Base-by-base conservation (phyloP, 2,329 filamentous ascomycete species). In the Claviceps purpurea region DNA sequence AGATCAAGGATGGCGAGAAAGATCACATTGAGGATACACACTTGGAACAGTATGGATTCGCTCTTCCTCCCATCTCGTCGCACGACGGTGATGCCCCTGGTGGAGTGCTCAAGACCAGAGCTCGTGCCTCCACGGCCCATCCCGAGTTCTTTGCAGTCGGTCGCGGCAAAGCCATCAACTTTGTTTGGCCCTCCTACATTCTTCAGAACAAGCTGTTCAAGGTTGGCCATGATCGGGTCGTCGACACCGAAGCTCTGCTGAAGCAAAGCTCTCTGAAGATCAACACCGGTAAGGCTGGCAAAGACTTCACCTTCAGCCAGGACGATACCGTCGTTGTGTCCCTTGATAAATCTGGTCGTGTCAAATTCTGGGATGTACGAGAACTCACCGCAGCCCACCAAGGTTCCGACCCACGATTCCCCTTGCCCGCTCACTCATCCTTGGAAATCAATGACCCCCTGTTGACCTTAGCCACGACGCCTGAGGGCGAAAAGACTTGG, bases 341-440 rank as follows among this genome's bases (percentile, higher is more conserved):
- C 48, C 80, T 98, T 50, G 94, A 98, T 68, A 98, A 98, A 73
- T 91, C 89, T 54, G 94, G 93, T 47, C 84, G 89, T 56, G 84
- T 97, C 71, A 93, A 95, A 69, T 96, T 98, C 74, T 98, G 93
- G 94, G 93, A 98, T 66, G 88, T 97, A 58, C 87, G 87, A 54
- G 81, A 87, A 55, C 76, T 96, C 52, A 85, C 76, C 2, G 72
- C 76, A 18, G 68, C 69, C 56, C 73, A 74, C 60, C 73, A 78
- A 56, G 71, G 66, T 54, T 74, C 72, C 10, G 74, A 78, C 56
- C 68, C 72, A 11, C 71, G 73, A 56, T 71, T 69, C 51, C 75
- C 76, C 1, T 65, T 76, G 62, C 79, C 79, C 8, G 75, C 73
- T 1, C 73, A 76, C 51, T 75, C 72, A 26, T 74, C 81, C 1